A percentile compares a stretch with the other conserved stretches of the same genome.
phyloP scores from a whole-genome alignment of 495 filamentous ascomycete species.

The Parathielavia appendiculata region DNA sequence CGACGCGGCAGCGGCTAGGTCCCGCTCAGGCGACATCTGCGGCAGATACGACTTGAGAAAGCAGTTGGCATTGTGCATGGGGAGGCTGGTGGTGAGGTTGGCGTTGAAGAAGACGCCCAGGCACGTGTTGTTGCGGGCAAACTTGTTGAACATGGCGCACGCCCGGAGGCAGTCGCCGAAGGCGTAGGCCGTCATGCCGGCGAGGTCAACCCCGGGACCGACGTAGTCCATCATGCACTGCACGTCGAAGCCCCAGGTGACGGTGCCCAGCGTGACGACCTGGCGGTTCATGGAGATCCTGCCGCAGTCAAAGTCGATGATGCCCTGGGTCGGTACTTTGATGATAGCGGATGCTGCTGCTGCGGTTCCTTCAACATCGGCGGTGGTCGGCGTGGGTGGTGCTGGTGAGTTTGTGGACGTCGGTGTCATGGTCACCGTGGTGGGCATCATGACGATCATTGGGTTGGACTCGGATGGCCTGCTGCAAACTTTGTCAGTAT shows the following conservation, averaged over 20 bases:
- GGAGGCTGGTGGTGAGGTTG: slow-evolving; percentile 13
- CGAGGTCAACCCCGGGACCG: slow-evolving; percentile 6
- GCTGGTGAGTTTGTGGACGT: not conserved
- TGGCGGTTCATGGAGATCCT: slow-evolving; percentile 7
- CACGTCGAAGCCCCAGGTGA: slow-evolving; percentile 15
- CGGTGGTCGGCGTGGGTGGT: not conserved
- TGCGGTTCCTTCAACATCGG: not conserved
- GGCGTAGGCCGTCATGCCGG: slow-evolving; percentile 14
- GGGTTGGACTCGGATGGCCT: slow-evolving; percentile 2
- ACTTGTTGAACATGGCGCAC: slow-evolving; percentile 16
- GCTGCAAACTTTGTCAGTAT: not conserved
- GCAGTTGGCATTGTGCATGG: slow-evolving; percentile 10
- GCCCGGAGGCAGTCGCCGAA: slow-evolving; percentile 19
- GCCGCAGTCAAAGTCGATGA: slow-evolving; percentile 20
- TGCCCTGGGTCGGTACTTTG: slow-evolving; percentile 10
- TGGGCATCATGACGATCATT: slow-evolving; percentile 6
- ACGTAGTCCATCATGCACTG: slow-evolving; percentile 9
- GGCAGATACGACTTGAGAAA: slow-evolving; percentile 15
- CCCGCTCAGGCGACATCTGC: slow-evolving; percentile 10
- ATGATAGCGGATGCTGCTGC: slow-evolving; percentile 1
- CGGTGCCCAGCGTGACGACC: slow-evolving; percentile 11
- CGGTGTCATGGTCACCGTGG: slow-evolving; percentile 1
- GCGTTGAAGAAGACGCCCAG: slow-evolving; percentile 18
- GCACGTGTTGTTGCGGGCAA: slow-evolving; percentile 19
- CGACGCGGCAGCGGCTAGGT: slow-evolving; percentile 10